Evolutionary conservation across 1,284 basidiomycete species (phyloP).

Genomic region (Ustilago bromivora): DNA sequence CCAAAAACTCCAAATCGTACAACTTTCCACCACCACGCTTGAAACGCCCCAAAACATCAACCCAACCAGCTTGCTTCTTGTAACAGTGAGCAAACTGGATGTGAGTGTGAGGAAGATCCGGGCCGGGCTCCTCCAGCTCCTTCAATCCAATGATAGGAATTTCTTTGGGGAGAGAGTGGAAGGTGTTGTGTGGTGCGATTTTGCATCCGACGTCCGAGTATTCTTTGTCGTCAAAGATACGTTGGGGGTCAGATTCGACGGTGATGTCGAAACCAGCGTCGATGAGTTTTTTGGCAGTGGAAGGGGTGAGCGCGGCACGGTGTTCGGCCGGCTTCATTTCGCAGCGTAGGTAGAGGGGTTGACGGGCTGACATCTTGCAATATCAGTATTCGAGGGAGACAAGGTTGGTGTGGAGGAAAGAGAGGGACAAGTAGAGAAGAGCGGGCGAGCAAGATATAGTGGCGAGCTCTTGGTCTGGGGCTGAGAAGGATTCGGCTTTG

Average conservation of each 20-base stretch:
- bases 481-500: conserved; percentile 12
- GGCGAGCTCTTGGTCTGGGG: not conserved
- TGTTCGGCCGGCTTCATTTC: conserved; percentile 75
- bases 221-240: conserved; percentile 95
- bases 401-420: not conserved
- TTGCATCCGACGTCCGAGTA: conserved; percentile 82
- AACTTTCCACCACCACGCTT: conserved; percentile 85
- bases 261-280: conserved; percentile 90
- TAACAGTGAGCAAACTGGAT: conserved; percentile 99
- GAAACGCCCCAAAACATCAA: conserved; percentile 87
- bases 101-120: conserved; percentile 76
- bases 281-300: conserved; percentile 89
- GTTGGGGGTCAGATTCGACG: conserved; percentile 92
- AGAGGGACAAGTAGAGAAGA: not conserved
- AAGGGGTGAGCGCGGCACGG: conserved; percentile 91
- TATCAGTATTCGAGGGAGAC: not conserved
- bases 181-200: conserved; percentile 88
- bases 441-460: conserved; percentile 5
- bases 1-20: conserved; percentile 97
- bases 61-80: conserved; percentile 96
- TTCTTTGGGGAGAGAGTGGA: conserved; percentile 82
- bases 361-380: conserved; percentile 25
- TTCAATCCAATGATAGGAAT: conserved; percentile 95
- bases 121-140: conserved; percentile 78
- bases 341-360: conserved; percentile 67